Evolutionary conservation across 768 basidiomycete genomes (phyloP).

Genomic region (Russula brevipes): DNA sequence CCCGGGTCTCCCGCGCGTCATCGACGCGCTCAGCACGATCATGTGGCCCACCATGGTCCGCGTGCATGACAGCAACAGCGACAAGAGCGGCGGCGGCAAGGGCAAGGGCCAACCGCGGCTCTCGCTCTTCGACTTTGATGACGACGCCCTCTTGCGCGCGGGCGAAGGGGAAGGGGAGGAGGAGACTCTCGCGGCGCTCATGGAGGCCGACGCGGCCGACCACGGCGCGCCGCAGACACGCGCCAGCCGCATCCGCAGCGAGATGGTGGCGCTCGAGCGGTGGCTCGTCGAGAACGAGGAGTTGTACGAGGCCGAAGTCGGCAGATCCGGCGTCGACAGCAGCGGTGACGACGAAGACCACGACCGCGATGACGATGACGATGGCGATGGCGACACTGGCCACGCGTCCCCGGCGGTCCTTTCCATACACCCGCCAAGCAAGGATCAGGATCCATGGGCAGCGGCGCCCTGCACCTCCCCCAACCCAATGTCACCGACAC

Average conservation of each 20-base stretch:
- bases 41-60: slow-evolving; percentile 83
- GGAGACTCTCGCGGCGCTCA: slow-evolving; percentile 35
- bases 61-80: slow-evolving; percentile 26
- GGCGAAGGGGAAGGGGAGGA: slow-evolving; percentile 26
- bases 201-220: slow-evolving; percentile 29
- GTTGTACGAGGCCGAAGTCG: slow-evolving; percentile 25
- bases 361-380: no score
- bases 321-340: neutral
- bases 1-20: slow-evolving; percentile 55
- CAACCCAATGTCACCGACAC: neutral
- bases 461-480: neutral
- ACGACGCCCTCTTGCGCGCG: slow-evolving; percentile 18
- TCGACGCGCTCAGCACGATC: slow-evolving; percentile 78
- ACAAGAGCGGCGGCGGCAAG: slow-evolving; percentile 20
- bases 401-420: slow-evolving; percentile 4
- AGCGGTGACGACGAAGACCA: slow-evolving; percentile 2
- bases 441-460: slow-evolving; percentile 25
- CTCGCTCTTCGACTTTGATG: slow-evolving; percentile 30
- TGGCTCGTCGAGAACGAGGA: slow-evolving; percentile 56
- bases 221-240: slow-evolving; percentile 18
- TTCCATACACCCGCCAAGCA: neutral
- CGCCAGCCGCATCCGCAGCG: slow-evolving; percentile 36
- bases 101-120: slow-evolving; percentile 29
- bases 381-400: slow-evolving; percentile 1
- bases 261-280: slow-evolving; percentile 54